A percentile compares a stretch with the other conserved stretches of the same genome.
These are phyloP conservation scores for Chlorella sp. DNA, from an alignment of 139 green algal species.

Conservation along the genomic window DNA sequence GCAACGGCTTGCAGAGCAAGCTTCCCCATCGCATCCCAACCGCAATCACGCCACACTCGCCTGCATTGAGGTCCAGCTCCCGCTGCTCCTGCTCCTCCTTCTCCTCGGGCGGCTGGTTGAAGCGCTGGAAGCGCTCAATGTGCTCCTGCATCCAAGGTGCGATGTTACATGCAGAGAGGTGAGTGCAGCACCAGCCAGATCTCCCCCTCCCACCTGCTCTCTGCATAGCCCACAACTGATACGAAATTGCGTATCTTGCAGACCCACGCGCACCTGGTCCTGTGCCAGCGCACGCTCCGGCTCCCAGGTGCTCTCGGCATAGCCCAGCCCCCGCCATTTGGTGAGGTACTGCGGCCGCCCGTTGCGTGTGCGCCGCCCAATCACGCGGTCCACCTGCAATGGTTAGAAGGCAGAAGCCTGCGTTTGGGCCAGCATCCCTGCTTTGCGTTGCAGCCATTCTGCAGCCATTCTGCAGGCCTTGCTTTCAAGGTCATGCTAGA, in stretches of 20 bases:
- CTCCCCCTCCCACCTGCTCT: not conserved
- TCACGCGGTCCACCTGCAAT: constrained; percentile 49
- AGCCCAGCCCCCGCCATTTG: constrained; percentile 85
- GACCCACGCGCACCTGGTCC: constrained; percentile 41
- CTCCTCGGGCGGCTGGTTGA: constrained; percentile 5
- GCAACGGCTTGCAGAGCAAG: too few species aligned
- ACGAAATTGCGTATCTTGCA: too few species aligned
- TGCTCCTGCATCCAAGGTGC: constrained; percentile 20
- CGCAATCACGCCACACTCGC: too few species aligned
- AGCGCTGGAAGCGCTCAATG: constrained; percentile 35
- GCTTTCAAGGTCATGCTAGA: too few species aligned
- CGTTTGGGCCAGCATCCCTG: too few species aligned
- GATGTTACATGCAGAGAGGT: not conserved
- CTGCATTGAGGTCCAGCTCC: constrained; percentile 19
- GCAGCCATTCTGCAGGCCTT: too few species aligned
- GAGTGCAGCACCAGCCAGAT: too few species aligned
- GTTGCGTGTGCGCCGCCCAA: constrained; percentile 31
- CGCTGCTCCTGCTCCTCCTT: constrained; percentile 65
- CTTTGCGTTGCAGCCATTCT: too few species aligned
- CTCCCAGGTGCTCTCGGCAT: constrained; percentile 88
- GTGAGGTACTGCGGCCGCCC: constrained; percentile 59
- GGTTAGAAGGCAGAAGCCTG: too few species aligned
- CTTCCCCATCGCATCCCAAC: too few species aligned
- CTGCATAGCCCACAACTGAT: not conserved
- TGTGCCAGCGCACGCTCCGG: constrained; percentile 48